Conservation (phyloP, 169 alveolate genomes). For the Plasmodium billcollinsi region DNA sequence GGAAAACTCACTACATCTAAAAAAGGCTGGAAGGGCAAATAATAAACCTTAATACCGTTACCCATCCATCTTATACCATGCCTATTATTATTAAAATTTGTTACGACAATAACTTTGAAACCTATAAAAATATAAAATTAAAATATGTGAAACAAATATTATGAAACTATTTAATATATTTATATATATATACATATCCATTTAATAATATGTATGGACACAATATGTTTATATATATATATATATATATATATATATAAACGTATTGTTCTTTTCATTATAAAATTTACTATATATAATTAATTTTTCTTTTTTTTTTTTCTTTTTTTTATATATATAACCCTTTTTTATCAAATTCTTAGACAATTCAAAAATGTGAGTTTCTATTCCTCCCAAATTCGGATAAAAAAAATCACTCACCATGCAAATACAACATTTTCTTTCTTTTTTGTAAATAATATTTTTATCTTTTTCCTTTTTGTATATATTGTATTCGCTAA, state of each 20-base stretch:
- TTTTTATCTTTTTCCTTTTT: not conserved
- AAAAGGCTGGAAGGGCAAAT: constrained; percentile 92
- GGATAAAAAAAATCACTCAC: constrained; percentile 95
- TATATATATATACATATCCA: no score
- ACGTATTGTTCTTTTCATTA: not conserved
- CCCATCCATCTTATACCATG: constrained; percentile 97
- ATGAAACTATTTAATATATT: not conserved
- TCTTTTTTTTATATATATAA: constrained; percentile 12
- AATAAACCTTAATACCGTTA: constrained; percentile 98
- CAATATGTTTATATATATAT: not conserved
- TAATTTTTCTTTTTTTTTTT: not conserved
- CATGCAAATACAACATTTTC: constrained; percentile 76
- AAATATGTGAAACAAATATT: not conserved
- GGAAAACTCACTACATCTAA: constrained; percentile 88
- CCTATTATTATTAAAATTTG: constrained; percentile 94
- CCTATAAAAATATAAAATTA: constrained; percentile 83
- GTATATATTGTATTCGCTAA: not conserved
- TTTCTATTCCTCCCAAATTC: constrained; percentile 99
- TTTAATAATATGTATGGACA: no score
- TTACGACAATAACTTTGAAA: constrained; percentile 96
- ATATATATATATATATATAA: constrained; percentile 5
- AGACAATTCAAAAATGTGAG: constrained; percentile 97
- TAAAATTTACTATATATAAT: not conserved
- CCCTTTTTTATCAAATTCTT: constrained; percentile 92
- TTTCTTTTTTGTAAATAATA: constrained; percentile 30